phyloP scores from a whole-genome alignment of 768 basidiomycete species.

The Hygrophoropsis aurantiaca region DNA sequence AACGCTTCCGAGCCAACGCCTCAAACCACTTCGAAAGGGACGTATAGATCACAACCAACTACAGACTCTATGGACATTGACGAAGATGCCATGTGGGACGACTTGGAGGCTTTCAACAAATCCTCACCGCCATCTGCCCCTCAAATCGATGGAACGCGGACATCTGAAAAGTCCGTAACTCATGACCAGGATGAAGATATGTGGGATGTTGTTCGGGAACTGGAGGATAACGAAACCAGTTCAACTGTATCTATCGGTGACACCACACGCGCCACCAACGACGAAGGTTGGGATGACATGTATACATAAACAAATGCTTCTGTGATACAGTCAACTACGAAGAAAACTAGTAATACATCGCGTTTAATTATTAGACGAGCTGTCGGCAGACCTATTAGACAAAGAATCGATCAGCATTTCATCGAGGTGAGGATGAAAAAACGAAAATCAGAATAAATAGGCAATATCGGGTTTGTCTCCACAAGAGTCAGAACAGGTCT shows the following conservation, averaged over 20 bases:
- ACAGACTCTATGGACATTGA: slow-evolving; percentile 28
- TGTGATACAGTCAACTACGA: no score
- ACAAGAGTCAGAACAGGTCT: slow-evolving; percentile 30
- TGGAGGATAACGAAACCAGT: slow-evolving; percentile 35
- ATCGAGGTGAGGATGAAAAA: not conserved
- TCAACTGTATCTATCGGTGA: slow-evolving; percentile 7
- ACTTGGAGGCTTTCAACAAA: slow-evolving; percentile 17
- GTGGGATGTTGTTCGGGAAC: slow-evolving; percentile 67
- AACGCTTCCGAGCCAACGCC: slow-evolving; percentile 4
- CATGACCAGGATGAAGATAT: slow-evolving; percentile 60
- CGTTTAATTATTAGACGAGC: no score
- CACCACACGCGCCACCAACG: slow-evolving; percentile 32
- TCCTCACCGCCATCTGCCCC: slow-evolving; percentile 3
- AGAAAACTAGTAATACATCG: no score
- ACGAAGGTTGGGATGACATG: slow-evolving; percentile 67
- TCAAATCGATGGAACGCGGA: not conserved
- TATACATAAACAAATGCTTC: no score
- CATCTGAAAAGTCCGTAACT: slow-evolving; percentile 1
- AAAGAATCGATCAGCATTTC: no score
- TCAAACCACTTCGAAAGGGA: slow-evolving; percentile 3
- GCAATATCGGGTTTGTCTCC: slow-evolving; percentile 27
- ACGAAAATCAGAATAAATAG: slow-evolving; percentile 17
- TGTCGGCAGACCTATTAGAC: no score
- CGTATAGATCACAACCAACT: slow-evolving; percentile 7
- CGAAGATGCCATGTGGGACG: slow-evolving; percentile 41